A percentile compares a stretch with the other conserved stretches of the same genome.
These are phyloP conservation scores for Russula virescens DNA, from an alignment of 768 basidiomycete species.

Conservation along the genomic window DNA sequence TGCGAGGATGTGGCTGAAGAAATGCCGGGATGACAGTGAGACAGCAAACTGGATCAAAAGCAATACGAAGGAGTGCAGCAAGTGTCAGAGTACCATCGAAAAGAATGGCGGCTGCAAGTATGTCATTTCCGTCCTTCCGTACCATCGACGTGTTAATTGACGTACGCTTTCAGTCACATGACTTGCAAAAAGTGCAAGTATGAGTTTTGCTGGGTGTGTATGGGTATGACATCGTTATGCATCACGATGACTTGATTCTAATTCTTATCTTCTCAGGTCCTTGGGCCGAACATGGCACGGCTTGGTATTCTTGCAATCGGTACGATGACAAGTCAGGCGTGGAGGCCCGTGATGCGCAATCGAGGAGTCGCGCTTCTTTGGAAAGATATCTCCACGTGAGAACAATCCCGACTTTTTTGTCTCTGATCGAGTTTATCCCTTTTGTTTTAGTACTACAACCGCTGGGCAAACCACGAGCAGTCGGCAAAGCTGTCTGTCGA, in stretches of 20 bases:
- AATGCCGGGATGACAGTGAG: constrained; percentile 96
- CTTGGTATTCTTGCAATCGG: constrained; percentile 97
- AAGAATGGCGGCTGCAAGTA: constrained; percentile 99
- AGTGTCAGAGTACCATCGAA: constrained; percentile 97
- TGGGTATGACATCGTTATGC: constrained; percentile 50
- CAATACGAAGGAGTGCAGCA: constrained; percentile 96
- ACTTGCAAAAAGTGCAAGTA: constrained; percentile 99
- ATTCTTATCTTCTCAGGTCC: constrained; percentile 53
- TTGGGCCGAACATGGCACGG: constrained; percentile 95
- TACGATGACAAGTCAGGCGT: constrained; percentile 89
- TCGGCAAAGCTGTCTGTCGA: constrained; percentile 95
- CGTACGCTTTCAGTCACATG: constrained; percentile 72
- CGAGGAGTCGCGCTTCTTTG: constrained; percentile 80
- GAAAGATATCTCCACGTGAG: constrained; percentile 94
- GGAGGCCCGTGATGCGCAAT: constrained; percentile 88
- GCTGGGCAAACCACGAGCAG: constrained; percentile 99
- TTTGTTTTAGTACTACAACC: constrained; percentile 83
- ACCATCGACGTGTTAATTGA: constrained; percentile 19
- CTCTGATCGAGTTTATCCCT: background rate
- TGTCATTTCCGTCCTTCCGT: constrained; percentile 33
- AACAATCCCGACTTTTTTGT: background rate
- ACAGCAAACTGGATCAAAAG: constrained; percentile 99
- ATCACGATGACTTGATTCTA: constrained; percentile 32
- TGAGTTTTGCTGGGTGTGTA: constrained; percentile 99
- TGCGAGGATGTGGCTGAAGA: constrained; percentile 92